These are phyloP conservation scores for Lotmaria passim DNA, from an alignment of 208 protist species.

Conservation along the genomic window DNA sequence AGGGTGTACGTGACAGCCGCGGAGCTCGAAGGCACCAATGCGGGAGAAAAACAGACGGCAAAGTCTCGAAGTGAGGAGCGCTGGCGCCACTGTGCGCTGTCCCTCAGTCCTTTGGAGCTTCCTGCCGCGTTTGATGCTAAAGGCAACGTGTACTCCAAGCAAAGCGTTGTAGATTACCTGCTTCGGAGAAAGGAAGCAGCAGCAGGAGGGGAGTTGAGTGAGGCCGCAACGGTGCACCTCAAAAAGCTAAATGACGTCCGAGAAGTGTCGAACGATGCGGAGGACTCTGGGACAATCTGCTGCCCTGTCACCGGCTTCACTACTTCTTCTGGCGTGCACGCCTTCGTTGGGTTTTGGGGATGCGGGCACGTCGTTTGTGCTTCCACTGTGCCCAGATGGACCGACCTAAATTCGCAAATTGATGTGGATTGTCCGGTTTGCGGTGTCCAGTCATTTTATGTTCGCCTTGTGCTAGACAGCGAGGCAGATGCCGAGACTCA, in stretches of 20 bases:
- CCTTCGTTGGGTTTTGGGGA: conserved; percentile 79
- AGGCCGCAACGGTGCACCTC: conserved; percentile 11
- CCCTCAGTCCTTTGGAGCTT: conserved; percentile 52
- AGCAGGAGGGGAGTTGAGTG: neutral
- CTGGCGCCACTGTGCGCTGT: conserved; percentile 71
- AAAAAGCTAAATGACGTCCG: conserved; percentile 61
- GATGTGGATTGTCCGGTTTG: conserved; percentile 44
- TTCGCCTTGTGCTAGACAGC: conserved; percentile 43
- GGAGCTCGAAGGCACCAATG: conserved; percentile 24
- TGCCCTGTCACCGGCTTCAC: conserved; percentile 68
- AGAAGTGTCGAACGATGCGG: conserved; percentile 46
- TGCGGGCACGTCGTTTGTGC: conserved; percentile 74
- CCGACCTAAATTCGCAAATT: conserved; percentile 14
- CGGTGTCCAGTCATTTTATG: conserved; percentile 37
- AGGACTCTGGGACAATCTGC: conserved; percentile 40
- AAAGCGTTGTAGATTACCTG: conserved; percentile 66
- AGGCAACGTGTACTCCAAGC: conserved; percentile 72
- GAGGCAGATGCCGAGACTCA: conserved; percentile 46
- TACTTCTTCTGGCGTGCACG: conserved; percentile 49
- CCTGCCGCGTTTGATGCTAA: conserved; percentile 69
- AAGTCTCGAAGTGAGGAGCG: conserved; percentile 30
- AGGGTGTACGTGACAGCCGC: conserved; percentile 45
- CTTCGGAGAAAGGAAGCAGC: conserved; percentile 28
- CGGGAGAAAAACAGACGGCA: conserved; percentile 29
- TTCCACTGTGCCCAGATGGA: conserved; percentile 24